These are phyloP conservation scores for Casaregolazyma suthepensis DNA, from an alignment of 1,139 yeast species.

Conservation along the genomic window DNA sequence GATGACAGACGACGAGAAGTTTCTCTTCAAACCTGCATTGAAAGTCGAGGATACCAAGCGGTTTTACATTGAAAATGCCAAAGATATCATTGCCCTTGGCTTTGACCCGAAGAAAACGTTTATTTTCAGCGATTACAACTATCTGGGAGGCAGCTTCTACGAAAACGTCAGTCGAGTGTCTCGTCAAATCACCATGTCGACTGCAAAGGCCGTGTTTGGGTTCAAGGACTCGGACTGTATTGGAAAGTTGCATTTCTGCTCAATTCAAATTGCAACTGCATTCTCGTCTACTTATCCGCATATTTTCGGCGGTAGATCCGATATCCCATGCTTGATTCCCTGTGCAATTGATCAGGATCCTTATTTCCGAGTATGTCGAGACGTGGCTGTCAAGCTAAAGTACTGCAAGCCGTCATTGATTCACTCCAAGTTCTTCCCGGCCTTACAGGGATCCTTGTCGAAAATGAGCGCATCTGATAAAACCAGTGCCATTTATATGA, in stretches of 20 bases:
- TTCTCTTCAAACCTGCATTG: slow-evolving; percentile 83
- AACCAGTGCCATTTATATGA: slow-evolving; percentile 81
- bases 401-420: slow-evolving; percentile 86
- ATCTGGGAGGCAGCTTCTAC: slow-evolving; percentile 91
- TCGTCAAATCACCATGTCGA: slow-evolving; percentile 90
- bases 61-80: slow-evolving; percentile 70
- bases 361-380: slow-evolving; percentile 94
- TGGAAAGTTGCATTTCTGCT: slow-evolving; percentile 92
- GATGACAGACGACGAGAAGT: slow-evolving; percentile 96
- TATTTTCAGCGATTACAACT: slow-evolving; percentile 84
- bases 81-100: slow-evolving; percentile 92
- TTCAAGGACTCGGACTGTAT: slow-evolving; percentile 92
- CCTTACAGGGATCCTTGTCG: slow-evolving; percentile 92
- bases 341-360: slow-evolving; percentile 99
- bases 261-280: slow-evolving; percentile 92
- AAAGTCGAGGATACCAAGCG: slow-evolving; percentile 82
- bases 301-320: slow-evolving; percentile 73
- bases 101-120: slow-evolving; percentile 93
- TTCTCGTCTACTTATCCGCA: slow-evolving; percentile 96
- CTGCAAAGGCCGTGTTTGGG: slow-evolving; percentile 97
- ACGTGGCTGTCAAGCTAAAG: slow-evolving; percentile 89
- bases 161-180: slow-evolving; percentile 93
- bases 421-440: slow-evolving; percentile 97
- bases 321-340: slow-evolving; percentile 89
- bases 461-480: slow-evolving; percentile 97